Percentiles rank a stretch among this genome's conserved stretches.
phyloP scores from a whole-genome alignment of 768 basidiomycete genomes.

The Lactifluus volemus region DNA sequence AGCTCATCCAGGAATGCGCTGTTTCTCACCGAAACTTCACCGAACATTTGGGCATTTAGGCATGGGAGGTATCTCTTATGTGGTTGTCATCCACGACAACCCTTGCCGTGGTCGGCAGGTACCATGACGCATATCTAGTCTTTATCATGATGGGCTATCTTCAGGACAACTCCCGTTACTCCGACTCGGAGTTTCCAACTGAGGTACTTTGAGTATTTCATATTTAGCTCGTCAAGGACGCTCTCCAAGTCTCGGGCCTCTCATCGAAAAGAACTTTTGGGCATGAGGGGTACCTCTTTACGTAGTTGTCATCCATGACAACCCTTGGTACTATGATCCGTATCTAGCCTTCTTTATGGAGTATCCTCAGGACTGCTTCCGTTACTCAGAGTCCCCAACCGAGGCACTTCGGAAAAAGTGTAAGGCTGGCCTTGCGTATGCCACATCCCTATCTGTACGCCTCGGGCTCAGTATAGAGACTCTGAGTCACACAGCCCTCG shows the following conservation, averaged over 20 bases:
- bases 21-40: background rate
- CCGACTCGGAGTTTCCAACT: conserved; percentile 21
- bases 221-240: conserved; percentile 31
- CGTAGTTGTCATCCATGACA: background rate
- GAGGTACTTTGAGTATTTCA: conserved; percentile 45
- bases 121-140: conserved; percentile 46
- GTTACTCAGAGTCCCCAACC: conserved; percentile 21
- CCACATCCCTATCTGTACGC: too few relatives aligned
- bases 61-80: conserved; percentile 34
- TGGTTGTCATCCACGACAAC: background rate
- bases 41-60: conserved; percentile 37
- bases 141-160: conserved; percentile 40
- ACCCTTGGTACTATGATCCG: conserved; percentile 40
- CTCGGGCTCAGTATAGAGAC: too few relatives aligned
- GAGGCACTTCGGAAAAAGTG: conserved; percentile 25
- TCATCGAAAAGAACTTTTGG: too few relatives aligned
- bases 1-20: too few relatives aligned
- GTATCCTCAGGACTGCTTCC: conserved; percentile 30
- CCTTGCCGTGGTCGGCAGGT: conserved; percentile 29
- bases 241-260: conserved; percentile 22
- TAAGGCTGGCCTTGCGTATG: too few relatives aligned
- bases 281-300: conserved; percentile 38
- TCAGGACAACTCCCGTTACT: conserved; percentile 30
- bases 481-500: too few relatives aligned
- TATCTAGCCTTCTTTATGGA: conserved; percentile 51